Evolutionary conservation across 257 asterid genomes (phyloP), one percentile per base, ranked within the genome.

Genomic region (Phtheirospermum japonicum): DNA sequence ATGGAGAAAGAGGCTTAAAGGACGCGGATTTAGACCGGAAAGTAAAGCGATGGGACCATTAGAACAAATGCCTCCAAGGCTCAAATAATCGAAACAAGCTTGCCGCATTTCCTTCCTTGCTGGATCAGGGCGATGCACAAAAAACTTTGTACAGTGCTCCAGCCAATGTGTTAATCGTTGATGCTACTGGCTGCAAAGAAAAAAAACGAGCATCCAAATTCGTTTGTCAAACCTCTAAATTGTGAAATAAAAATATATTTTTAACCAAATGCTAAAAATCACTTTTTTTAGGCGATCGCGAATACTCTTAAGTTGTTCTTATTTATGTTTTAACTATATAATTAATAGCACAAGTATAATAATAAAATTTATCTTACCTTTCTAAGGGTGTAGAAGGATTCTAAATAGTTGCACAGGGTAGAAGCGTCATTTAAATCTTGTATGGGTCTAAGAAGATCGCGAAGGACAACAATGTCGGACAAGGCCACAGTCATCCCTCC

Each of bases 401-500:
- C 86, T 9, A 84, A 79, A 76, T 79, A 75, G 16, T 76, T 60
- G 84, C 80, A 66, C 11, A 84, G 68, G n/a, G 69, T 55, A 11
- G 83, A n/a, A 6, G 79, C 74, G 23, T 82, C 84, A 2, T 67
- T 67, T 16, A 84, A 48, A 64, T 84, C 74, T 0, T 17, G 68
- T 17, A 82, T 20, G 28, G 86, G 81, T 56, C 77, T 76, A 11
- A 84, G 88, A 67, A 84, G 92, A 70, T 84, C 74, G 19, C 88
- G 84, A 4, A 84, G 78, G 26, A 84, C 61, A 59, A 79, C 88
- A 11, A 84, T 76, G 59, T 84, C 88, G 0, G 88, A 79, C 3
- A 84, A 69, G 54, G 92, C 86, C 5, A 84, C 88, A 0, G 92
- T 82, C 92, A 84, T 84, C 75, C 92, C 92, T 70, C 91, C 91